Evolutionary conservation across 805 yeast genomes (phyloP).

Genomic region (Helenozyma baotianmanensis): DNA sequence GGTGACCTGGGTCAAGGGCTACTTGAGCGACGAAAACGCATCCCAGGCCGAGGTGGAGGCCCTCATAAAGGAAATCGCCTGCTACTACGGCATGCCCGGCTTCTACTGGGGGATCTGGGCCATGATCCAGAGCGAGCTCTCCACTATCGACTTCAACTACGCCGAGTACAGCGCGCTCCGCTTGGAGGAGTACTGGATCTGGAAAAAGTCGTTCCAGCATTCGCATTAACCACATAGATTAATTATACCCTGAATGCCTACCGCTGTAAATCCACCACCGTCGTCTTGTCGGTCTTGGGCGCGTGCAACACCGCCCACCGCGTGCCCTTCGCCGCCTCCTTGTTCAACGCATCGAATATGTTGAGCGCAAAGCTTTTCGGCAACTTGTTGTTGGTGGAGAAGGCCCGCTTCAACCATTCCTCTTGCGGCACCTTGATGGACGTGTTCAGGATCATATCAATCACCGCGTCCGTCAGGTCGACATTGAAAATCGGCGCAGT

Average conservation of each 20-base stretch:
- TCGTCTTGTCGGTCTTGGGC: slow-evolving; percentile 67
- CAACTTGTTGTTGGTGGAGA: slow-evolving; percentile 68
- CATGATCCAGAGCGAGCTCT: slow-evolving; percentile 63
- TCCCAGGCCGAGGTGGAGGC: slow-evolving; percentile 30
- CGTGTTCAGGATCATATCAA: slow-evolving; percentile 77
- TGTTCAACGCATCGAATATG: slow-evolving; percentile 66
- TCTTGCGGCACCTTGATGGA: slow-evolving; percentile 66
- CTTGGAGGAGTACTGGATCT: slow-evolving; percentile 62
- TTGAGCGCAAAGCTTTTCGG: slow-evolving; percentile 77
- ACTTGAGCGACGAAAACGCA: slow-evolving; percentile 37
- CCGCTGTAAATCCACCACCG: slow-evolving; percentile 26
- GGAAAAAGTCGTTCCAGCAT: slow-evolving; percentile 42
- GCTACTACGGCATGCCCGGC: slow-evolving; percentile 75
- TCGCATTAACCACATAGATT: no score
- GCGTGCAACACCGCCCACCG: slow-evolving; percentile 76
- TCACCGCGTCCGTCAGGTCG: slow-evolving; percentile 77
- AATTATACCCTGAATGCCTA: slow-evolving; percentile 2
- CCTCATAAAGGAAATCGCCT: slow-evolving; percentile 51
- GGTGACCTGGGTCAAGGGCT: slow-evolving; percentile 55
- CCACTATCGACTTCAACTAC: slow-evolving; percentile 71
- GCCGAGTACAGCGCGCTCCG: slow-evolving; percentile 54
- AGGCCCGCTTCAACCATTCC: slow-evolving; percentile 80
- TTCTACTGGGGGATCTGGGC: slow-evolving; percentile 87
- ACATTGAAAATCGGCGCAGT: slow-evolving; percentile 71
- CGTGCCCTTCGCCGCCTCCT: slow-evolving; percentile 68